phyloP scores from a whole-genome alignment of 2,329 filamentous ascomycete genomes.

The Pyricularia sp. region DNA sequence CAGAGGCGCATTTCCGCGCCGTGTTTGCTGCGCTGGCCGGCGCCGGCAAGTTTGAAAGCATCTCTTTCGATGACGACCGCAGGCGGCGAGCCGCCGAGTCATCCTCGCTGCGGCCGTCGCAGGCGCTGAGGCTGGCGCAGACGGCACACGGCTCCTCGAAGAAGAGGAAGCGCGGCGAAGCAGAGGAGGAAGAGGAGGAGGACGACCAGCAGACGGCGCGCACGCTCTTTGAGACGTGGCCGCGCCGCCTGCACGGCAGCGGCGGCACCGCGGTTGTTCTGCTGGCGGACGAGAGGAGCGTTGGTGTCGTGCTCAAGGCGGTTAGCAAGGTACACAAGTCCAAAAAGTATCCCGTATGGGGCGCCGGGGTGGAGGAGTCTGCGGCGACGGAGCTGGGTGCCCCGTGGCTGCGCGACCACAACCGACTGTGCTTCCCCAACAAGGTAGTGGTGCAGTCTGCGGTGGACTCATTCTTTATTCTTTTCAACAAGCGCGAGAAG shows the following conservation, averaged over 20 bases:
- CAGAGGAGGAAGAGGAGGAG: conserved; percentile 34
- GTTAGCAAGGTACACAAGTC: conserved; percentile 50
- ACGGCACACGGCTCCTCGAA: conserved; percentile 26
- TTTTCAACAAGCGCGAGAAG: conserved; percentile 65
- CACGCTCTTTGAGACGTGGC: conserved; percentile 65
- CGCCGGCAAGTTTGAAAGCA: conserved; percentile 66
- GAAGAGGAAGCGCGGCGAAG: conserved; percentile 37
- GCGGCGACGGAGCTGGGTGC: conserved; percentile 48
- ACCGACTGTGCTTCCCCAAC: conserved; percentile 62
- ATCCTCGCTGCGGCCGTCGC: conserved; percentile 29
- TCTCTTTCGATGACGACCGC: conserved; percentile 61
- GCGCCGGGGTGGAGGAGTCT: conserved; percentile 47
- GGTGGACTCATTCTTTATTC: conserved; percentile 78
- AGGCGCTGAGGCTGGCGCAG: conserved; percentile 26
- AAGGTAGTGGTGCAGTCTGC: conserved; percentile 56
- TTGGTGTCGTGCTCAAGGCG: conserved; percentile 70
- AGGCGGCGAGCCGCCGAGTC: conserved; percentile 1
- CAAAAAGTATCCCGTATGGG: conserved; percentile 60
- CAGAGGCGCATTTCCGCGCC: conserved; percentile 63
- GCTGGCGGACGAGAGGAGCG: conserved; percentile 75
- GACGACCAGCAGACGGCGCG: conserved; percentile 35
- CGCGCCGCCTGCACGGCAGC: conserved; percentile 57
- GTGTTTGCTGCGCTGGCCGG: conserved; percentile 69
- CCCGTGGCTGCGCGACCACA: conserved; percentile 53
- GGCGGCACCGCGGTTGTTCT: conserved; percentile 73